Evolutionary conservation across 148 eudicot genomes (phyloP), one percentile per base, ranked within the genome.

Genomic region (Drosera capensis): DNA sequence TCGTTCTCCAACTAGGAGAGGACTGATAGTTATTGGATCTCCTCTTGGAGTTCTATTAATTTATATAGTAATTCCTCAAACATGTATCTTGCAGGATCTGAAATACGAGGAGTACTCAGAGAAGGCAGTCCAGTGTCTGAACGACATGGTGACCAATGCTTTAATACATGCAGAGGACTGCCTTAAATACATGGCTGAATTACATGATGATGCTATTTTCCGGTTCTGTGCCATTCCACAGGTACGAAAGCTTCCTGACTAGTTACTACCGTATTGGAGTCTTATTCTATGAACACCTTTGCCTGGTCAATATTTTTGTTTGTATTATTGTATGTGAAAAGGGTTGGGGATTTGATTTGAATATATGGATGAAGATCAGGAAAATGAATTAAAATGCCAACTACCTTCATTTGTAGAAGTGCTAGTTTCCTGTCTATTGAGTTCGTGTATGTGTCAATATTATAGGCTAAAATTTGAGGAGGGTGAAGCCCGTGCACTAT

Each of bases 201-300:
- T 90, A 74, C 59, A 68, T n/a, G 71, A 68, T 70, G 69, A 62
- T 44, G 60, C 82, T 30, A 73, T 68, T 52, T 85, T 85, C 57
- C 72, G 85, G 38, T 90, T 90, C 62, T 90, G 99, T 81, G 99
- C 99, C 45, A 85, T 90, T 55, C 99, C 99, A 26, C 99, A 90
- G 70, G 99, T 85, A 71, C 38, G 69, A 29, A 8, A 59, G 24
- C 47, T 42, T 57, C 23, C 58, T 18, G 36, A 9, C 48, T 21
- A 12, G 14, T n/a, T n/a, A n/a, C n/a, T n/a, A n/a, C n/a, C n/a
- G n/a, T n/a, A n/a, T n/a, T n/a, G n/a, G n/a, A n/a, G n/a, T n/a
- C n/a, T n/a, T n/a, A n/a, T n/a, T n/a, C n/a, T n/a, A n/a, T n/a
- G n/a, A n/a, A n/a, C n/a, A n/a, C n/a, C n/a, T n/a, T n/a, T n/a